Evolutionary conservation across 805 yeast genomes (phyloP).

Genomic region (Candida odintsovae): DNA sequence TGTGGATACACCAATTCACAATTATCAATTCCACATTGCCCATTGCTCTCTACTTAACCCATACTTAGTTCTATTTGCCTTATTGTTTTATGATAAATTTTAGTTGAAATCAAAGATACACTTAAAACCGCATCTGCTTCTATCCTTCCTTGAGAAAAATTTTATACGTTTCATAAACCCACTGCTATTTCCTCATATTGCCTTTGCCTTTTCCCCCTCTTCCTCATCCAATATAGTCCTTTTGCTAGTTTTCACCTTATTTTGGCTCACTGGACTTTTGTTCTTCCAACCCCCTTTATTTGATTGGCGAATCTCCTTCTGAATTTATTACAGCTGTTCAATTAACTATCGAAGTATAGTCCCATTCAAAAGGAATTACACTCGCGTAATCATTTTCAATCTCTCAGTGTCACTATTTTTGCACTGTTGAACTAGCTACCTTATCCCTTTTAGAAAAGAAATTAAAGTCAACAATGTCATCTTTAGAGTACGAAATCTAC

Average conservation of each 20-base stretch:
- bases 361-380: too few relatives aligned
- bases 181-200: not conserved
- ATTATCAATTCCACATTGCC: not conserved
- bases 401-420: not conserved
- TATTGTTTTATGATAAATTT: not conserved
- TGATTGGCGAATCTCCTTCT: not conserved
- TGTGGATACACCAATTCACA: not conserved
- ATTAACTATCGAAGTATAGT: too few relatives aligned
- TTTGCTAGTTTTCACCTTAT: not conserved
- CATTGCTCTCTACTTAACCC: not conserved
- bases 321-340: not conserved
- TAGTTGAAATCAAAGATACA: not conserved
- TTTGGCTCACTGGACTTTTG: not conserved
- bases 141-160: not conserved
- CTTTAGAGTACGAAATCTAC: constrained; percentile 32
- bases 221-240: not conserved
- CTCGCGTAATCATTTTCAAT: too few relatives aligned
- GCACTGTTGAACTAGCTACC: not conserved
- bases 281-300: not conserved
- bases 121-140: not conserved
- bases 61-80: not conserved
- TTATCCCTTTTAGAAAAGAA: not conserved
- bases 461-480: constrained; percentile 1
- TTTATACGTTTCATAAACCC: not conserved
- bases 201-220: not conserved